phyloP scores from a whole-genome alignment of 768 basidiomycete species.

The Boletus rufocinnamomeus region DNA sequence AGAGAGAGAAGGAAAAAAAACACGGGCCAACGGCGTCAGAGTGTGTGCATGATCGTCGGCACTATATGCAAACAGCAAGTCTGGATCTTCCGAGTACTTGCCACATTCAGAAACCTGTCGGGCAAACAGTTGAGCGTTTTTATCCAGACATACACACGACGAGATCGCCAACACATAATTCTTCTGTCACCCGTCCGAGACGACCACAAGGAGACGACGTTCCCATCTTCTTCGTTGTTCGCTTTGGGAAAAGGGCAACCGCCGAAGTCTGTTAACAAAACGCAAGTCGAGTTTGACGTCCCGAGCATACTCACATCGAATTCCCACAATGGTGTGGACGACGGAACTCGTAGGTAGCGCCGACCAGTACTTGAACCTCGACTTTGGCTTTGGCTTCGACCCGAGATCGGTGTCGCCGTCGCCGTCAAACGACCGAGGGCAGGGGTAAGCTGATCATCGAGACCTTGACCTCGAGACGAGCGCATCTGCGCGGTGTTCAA shows the following conservation, averaged over 20 bases:
- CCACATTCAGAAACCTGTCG: conserved; percentile 13
- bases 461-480: conserved; percentile 1
- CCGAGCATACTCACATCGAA: conserved; percentile 4
- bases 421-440: not conserved
- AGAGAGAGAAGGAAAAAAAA: not conserved
- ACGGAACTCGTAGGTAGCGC: conserved; percentile 22
- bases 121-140: not conserved
- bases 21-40: conserved; percentile 2
- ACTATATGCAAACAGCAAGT: not conserved
- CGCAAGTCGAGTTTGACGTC: no score
- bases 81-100: not conserved
- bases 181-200: conserved; percentile 23
- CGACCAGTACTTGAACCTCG: not conserved
- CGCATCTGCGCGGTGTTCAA: not conserved
- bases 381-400: not conserved
- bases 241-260: not conserved
- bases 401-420: not conserved
- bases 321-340: conserved; percentile 15
- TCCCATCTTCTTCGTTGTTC: not conserved
- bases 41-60: not conserved
- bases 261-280: not conserved
- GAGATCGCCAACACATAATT: conserved; percentile 13
- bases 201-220: conserved; percentile 15
- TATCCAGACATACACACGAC: not conserved
- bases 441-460: not conserved